Evolutionary conservation across 2,329 filamentous ascomycete genomes (phyloP).

Genomic region (Gaeumannomyces sp.): DNA sequence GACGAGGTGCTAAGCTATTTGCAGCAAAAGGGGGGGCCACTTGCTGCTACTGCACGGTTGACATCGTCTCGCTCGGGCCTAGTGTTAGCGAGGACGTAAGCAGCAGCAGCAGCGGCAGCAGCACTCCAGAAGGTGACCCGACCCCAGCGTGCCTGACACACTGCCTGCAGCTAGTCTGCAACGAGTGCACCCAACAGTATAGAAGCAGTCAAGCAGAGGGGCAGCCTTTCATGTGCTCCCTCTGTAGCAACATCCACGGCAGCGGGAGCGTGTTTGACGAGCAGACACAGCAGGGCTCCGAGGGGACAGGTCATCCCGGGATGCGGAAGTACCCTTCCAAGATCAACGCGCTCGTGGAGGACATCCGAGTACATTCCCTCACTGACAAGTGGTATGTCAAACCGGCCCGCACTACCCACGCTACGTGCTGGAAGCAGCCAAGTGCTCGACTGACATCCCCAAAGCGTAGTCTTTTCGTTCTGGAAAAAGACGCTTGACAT

Average conservation of each 20-base stretch:
- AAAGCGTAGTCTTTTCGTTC: constrained; percentile 1
- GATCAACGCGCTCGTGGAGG: background rate
- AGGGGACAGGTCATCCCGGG: background rate
- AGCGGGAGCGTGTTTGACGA: constrained; percentile 2
- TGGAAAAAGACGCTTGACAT: constrained; percentile 6
- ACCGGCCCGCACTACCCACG: too few relatives aligned
- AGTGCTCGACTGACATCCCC: background rate
- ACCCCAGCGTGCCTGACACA: background rate
- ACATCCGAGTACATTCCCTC: background rate
- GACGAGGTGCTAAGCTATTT: constrained; percentile 6
- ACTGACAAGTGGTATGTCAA: background rate
- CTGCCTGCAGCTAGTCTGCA: background rate
- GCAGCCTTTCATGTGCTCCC: background rate
- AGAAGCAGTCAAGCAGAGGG: background rate
- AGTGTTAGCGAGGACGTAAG: background rate
- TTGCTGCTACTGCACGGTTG: background rate
- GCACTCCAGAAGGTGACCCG: too few relatives aligned
- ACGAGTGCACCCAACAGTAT: background rate
- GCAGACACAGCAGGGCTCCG: background rate
- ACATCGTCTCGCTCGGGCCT: background rate
- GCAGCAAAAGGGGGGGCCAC: constrained; percentile 3
- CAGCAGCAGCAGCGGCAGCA: background rate
- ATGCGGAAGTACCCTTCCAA: background rate
- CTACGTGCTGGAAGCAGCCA: background rate
- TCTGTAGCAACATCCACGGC: background rate